Conservation (phyloP, 208 protist genomes). For the Phytomonas francai region DNA sequence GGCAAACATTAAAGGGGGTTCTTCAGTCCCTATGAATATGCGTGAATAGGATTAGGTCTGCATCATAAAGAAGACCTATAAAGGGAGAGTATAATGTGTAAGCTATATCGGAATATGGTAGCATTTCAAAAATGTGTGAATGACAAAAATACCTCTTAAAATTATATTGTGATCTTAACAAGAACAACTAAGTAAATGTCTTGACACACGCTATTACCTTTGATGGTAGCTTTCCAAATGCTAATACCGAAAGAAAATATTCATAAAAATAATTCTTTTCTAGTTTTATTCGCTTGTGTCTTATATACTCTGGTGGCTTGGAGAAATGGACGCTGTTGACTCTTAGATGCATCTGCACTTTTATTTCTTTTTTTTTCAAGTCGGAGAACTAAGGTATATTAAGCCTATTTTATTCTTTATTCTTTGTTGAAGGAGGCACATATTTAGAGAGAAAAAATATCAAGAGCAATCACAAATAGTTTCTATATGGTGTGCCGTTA, state of each 20-base stretch:
- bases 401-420: slow-evolving; percentile 12
- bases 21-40: neutral
- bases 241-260: neutral
- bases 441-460: neutral
- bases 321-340: neutral
- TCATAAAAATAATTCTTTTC: neutral
- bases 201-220: neutral
- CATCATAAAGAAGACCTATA: neutral
- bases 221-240: neutral
- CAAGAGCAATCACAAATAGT: neutral
- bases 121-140: neutral
- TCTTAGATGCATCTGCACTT: neutral
- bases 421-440: slow-evolving; percentile 2
- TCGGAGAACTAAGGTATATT: neutral
- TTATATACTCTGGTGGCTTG: neutral
- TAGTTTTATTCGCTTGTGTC: neutral
- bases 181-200: neutral
- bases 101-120: neutral
- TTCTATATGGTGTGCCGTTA: slow-evolving; percentile 2
- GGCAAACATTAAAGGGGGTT: neutral
- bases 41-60: neutral
- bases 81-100: neutral
- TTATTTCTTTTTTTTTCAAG: slow-evolving; percentile 1
- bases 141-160: no score
- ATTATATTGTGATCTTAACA: neutral